Base-by-base conservation (phyloP, 306 rosid genomes). In the Pachyrhizus erosus region DNA sequence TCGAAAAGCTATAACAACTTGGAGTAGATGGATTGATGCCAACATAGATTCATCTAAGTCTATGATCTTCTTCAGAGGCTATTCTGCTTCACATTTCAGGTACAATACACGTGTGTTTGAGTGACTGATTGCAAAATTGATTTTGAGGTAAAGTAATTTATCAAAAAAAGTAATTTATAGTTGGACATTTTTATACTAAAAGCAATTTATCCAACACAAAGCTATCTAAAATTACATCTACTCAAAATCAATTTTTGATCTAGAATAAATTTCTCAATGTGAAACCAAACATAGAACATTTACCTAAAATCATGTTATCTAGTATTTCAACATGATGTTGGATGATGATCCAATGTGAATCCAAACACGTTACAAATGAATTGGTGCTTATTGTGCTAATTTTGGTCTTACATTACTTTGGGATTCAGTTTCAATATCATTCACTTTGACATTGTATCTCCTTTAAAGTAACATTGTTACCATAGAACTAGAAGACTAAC, bases 51-150 rank as follows among this genome's bases (percentile, higher is more conserved):
- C 91, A 24, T 75, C 40, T 13, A 95, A 91, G 88, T 89, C 97
- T 80, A 49, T 85, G 69, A 80, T 95, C 70, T 91, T 95, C 82
- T 95, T 93, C 76, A 82, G 98, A 84, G 98, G 98, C 77, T 95
- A 95, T 67, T 95, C 98, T 21, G 94, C 88, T 70, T 90, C 98
- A 74, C 98, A 95, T 89, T 95, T 95, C 80, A 93, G 98, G 98
- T 95, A 79, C 81, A 66, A 9, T 33, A n/a, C 54, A 20, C 58
- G 42, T 14, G 11, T 62, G 69, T 14, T 15, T 29, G 42, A 10
- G 39, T 54, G 13, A 18, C 0, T 3, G 0, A 18, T 54, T 54
- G 17, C 27, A 54, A 18, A 54, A 54, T 54, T 54, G 27, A 8
- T 54, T 54, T 51, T 20, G 27, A 18, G 2, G 1, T 54, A 7